Evolutionary conservation across 371 early-diverging fungal genomes (phyloP).

Genomic region (Basidiobolus heterosporus): DNA sequence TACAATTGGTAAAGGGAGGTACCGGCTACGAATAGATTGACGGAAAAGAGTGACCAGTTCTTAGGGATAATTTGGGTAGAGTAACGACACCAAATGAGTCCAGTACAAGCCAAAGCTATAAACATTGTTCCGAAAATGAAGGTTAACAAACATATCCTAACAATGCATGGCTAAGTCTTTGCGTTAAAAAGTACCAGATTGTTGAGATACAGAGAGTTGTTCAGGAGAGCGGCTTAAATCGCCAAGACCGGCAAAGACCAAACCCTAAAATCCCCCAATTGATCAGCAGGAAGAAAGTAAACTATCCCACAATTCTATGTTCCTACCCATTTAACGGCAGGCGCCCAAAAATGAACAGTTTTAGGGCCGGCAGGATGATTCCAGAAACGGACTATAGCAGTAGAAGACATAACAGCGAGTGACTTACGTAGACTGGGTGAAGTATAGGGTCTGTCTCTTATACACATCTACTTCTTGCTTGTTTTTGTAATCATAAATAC

Average conservation of each 20-base stretch:
- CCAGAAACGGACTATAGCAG: slow-evolving; percentile 12
- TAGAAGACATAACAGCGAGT: too few species aligned
- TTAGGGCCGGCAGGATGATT: slow-evolving; percentile 62
- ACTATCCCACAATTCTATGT: background rate
- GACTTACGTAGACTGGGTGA: too few species aligned
- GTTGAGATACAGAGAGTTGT: slow-evolving; percentile 67
- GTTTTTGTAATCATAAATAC: slow-evolving; percentile 30
- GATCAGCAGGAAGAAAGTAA: slow-evolving; percentile 1
- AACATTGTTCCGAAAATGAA: background rate
- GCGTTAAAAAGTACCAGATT: slow-evolving; percentile 30
- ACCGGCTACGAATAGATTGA: slow-evolving; percentile 83
- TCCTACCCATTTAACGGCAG: slow-evolving; percentile 71
- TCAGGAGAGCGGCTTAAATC: slow-evolving; percentile 86
- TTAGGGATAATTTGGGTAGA: slow-evolving; percentile 81
- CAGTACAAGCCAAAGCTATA: slow-evolving; percentile 77
- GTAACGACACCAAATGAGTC: slow-evolving; percentile 91
- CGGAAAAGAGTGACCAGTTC: slow-evolving; percentile 74
- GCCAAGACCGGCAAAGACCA: slow-evolving; percentile 84
- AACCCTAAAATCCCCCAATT: slow-evolving; percentile 21
- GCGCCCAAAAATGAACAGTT: slow-evolving; percentile 83
- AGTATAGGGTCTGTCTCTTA: too few species aligned
- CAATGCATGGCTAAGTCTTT: background rate
- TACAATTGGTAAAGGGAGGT: slow-evolving; percentile 72
- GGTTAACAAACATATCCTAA: background rate
- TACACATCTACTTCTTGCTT: background rate